Conservation (phyloP, 2,329 filamentous ascomycete species). For the Talaromyces sp. region DNA sequence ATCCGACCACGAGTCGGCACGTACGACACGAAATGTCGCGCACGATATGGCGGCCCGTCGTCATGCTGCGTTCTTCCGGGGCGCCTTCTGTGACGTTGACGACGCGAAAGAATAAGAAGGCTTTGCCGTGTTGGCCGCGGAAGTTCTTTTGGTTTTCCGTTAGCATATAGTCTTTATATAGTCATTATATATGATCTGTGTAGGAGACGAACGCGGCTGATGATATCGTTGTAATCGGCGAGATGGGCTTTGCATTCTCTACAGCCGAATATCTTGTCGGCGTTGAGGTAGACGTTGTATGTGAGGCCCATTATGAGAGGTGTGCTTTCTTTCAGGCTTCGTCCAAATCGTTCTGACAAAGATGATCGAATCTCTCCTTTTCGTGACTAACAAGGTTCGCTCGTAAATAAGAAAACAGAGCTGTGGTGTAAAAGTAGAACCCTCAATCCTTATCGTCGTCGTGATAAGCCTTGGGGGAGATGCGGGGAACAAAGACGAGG, state of each 20-base stretch:
- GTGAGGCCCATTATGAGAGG: constrained; percentile 67
- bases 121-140: constrained; percentile 95
- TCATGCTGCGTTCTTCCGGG: constrained; percentile 95
- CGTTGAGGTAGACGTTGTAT: constrained; percentile 87
- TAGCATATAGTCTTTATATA: neutral
- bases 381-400: neutral
- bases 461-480: constrained; percentile 9
- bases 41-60: constrained; percentile 88
- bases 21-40: constrained; percentile 87
- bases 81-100: constrained; percentile 82
- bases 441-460: constrained; percentile 9
- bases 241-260: constrained; percentile 94
- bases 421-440: neutral
- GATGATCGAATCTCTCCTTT: neutral
- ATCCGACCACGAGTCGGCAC: constrained; percentile 88
- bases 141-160: constrained; percentile 70
- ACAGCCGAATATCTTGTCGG: constrained; percentile 84
- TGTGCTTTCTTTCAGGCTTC: neutral
- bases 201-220: constrained; percentile 77
- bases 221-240: constrained; percentile 91
- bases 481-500: constrained; percentile 2
- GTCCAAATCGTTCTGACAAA: too few species aligned
- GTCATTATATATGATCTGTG: too few species aligned
- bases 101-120: constrained; percentile 89
- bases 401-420: neutral